Evolutionary conservation across 1,139 yeast genomes (phyloP), one percentile per base, ranked within the genome.

Genomic region (Suhomyces chickasaworum): DNA sequence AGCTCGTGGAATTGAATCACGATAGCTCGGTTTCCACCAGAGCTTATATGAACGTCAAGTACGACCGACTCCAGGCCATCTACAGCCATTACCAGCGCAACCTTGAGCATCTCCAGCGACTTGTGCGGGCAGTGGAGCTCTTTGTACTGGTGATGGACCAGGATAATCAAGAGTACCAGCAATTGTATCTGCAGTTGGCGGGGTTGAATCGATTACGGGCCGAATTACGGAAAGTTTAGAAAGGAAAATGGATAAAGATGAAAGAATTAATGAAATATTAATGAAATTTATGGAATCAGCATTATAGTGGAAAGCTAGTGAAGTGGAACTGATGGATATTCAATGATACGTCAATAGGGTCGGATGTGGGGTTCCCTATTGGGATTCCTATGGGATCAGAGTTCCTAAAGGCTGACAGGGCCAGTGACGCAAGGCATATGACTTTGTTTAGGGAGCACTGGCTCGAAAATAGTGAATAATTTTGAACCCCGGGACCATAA

Each of bases 31-130:
- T 16, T 18, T 18, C 29, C 33, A 31, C 41, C 2, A 33, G 45
- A 64, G 10, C 44, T 47, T 20, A 67, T 35, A 37, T 50, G 36
- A 58, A 64, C 31, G 50, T 52, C n/a, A 50, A 54, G 45, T 44
- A 47, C 41, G 32, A 40, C 10, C 40, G 37, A 35, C 35, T 52
- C 17, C 27, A 29, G 7, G 22, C 32, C 13, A 51, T 55, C 7
- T 55, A 55, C 38, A 33, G 15, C 17, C 41, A 37, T 36, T 55
- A 55, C 37, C 34, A 29, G 5, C 39, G 39, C 29, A 53, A 50
- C 22, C 33, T 54, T 1, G 52, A 48, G 42, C 34, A 37, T 42
- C 37, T 54, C 39, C 37, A 37, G 45, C 22, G 45, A 20, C 34
- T 55, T 23, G 39, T 49, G 13, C 15, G 27, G 8, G 47, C 43